These are phyloP conservation scores for Lachnum nothofagi DNA, from an alignment of 2,329 filamentous ascomycete species.

Conservation along the genomic window DNA sequence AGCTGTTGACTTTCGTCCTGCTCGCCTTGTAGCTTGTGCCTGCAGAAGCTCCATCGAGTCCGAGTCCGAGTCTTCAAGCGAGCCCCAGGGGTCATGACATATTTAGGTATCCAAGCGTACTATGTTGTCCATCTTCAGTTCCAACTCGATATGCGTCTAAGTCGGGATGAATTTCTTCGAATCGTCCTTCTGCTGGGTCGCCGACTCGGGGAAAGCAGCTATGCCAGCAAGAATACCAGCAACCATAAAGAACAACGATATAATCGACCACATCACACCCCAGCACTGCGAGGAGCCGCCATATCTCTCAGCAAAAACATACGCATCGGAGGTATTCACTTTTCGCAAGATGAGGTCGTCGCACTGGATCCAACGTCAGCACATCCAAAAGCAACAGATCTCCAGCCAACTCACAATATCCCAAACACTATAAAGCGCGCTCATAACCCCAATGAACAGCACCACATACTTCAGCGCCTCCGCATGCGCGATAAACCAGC, in stretches of 20 bases:
- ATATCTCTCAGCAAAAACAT: constrained; percentile 71
- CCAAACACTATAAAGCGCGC: constrained; percentile 74
- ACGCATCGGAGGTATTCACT: constrained; percentile 74
- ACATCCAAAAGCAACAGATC: not conserved
- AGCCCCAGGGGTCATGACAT: too few species aligned
- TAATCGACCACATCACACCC: constrained; percentile 72
- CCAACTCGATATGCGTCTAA: not conserved
- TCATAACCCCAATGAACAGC: constrained; percentile 80
- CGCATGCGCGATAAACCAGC: constrained; percentile 76
- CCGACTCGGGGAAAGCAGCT: constrained; percentile 68
- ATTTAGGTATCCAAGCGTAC: too few species aligned
- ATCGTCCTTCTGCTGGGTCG: constrained; percentile 62
- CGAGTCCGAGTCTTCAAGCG: too few species aligned
- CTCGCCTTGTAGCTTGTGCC: too few species aligned
- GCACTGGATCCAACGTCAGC: constrained; percentile 42
- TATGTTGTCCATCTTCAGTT: too few species aligned
- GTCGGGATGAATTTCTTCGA: constrained; percentile 58
- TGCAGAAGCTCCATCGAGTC: too few species aligned
- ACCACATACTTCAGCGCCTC: constrained; percentile 69
- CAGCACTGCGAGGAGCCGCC: constrained; percentile 76
- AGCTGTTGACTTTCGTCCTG: too few species aligned
- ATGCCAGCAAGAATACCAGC: constrained; percentile 69
- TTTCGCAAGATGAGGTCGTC: constrained; percentile 76
- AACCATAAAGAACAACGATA: constrained; percentile 68
- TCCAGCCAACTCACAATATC: constrained; percentile 58